Conservation (phyloP, 768 basidiomycete species). For the Macrolepiota dolichaula region DNA sequence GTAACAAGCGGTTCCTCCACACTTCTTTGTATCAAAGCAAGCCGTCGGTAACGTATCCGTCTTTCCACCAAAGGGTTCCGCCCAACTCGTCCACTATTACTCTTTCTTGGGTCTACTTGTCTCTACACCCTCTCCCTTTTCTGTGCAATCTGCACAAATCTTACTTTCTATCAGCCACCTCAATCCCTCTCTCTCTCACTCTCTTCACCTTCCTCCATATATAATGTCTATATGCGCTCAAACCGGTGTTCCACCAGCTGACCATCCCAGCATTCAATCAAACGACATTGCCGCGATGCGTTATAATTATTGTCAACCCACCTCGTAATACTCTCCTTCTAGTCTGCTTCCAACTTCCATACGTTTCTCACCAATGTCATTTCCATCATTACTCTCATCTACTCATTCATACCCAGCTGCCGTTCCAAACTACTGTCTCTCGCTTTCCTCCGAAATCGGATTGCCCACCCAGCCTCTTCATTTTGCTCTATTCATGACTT, state of each 20-base stretch:
- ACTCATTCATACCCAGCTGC: neutral
- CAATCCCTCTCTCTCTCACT: neutral
- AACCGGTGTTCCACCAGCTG: slow-evolving; percentile 4
- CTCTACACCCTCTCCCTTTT: slow-evolving; percentile 6
- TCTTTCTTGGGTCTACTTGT: neutral
- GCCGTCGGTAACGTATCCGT: slow-evolving; percentile 2
- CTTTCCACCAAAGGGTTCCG: neutral
- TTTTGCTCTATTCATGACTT: neutral
- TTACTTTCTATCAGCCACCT: neutral
- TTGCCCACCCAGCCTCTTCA: neutral
- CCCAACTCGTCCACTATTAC: neutral
- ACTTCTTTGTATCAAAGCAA: neutral
- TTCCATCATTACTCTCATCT: neutral
- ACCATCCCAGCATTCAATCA: neutral
- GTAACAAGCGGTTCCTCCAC: neutral
- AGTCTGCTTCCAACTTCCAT: neutral
- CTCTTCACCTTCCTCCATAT: neutral
- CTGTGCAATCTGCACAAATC: neutral
- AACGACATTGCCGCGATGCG: neutral
- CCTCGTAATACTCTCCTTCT: neutral
- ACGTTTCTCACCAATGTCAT: neutral
- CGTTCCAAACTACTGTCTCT: neutral
- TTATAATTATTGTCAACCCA: neutral
- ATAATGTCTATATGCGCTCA: neutral
- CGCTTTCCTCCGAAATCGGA: slow-evolving; percentile 5